Base-by-base conservation (phyloP, 345 rosid genomes). In the Citrus inodora region DNA sequence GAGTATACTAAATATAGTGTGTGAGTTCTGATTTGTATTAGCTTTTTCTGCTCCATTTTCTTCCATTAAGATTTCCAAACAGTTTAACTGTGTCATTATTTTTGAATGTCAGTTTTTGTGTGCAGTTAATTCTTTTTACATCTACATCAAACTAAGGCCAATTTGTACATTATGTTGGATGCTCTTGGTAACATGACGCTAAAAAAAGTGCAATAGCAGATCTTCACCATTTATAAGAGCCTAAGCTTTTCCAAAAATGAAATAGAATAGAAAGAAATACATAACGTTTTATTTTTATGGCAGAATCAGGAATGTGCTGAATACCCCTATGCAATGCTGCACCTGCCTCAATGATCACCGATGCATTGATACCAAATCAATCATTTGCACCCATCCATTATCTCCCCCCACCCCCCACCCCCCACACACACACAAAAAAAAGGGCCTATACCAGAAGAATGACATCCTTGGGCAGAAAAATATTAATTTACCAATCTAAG, bases 41-140 rank as follows among this genome's bases (percentile, higher is more conserved):
- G 68, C 74, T 63, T 83, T 76, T 76, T 80, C 66, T 75, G 21
- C 27, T 55, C 30, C n/a, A 76, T 76, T 59, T 40, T 71, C 78
- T 80, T 48, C 25, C 51, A 27, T 56, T 3, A 60, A 62, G 37
- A 25, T 82, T 80, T 73, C 27, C 21, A 75, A 35, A 27, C 73
- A 76, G 71, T 51, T 78, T 55, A 67, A 73, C 75, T 65, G 67
- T 64, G 67, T 70, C 78, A 81, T 48, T 24, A 65, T 80, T 19
- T 73, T 76, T 67, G 60, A 74, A 56, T 64, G 66, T 6, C 56
- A 71, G 42, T 53, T 24, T 62, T 33, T 71, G 71, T 64, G 76
- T 79, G 64, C 46, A 63, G 58, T 19, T 55, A 30, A 46, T 46
- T 46, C 51, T 6, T 21, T 53, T 51, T 67, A 64, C 32, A 33